These are phyloP conservation scores for Oidiodendron maius DNA, from an alignment of 495 filamentous ascomycete genomes.

Conservation along the genomic window DNA sequence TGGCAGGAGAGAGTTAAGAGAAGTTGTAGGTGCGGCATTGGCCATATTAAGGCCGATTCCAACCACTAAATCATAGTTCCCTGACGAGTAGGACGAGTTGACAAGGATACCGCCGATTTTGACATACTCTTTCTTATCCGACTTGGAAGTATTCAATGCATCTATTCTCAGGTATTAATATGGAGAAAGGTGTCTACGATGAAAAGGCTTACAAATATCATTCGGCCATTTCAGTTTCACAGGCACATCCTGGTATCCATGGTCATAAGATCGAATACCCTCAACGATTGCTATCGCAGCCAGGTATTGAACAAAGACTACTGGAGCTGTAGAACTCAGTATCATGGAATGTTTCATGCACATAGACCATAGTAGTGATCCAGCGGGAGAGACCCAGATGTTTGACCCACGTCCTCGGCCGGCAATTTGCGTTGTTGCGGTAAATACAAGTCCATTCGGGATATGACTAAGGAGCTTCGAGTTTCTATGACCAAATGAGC, in stretches of 20 bases:
- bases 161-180: conserved; percentile 32
- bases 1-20: conserved; percentile 65
- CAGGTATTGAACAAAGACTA: conserved; percentile 93
- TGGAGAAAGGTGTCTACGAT: conserved; percentile 1
- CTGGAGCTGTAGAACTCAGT: conserved; percentile 65
- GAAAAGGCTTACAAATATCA: conserved; percentile 58
- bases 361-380: conserved; percentile 79
- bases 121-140: conserved; percentile 58
- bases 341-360: conserved; percentile 75
- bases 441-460: conserved; percentile 78
- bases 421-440: conserved; percentile 85
- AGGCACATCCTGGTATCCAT: conserved; percentile 65
- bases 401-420: conserved; percentile 90
- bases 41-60: conserved; percentile 87
- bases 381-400: conserved; percentile 90
- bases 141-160: conserved; percentile 63
- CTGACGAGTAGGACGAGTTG: conserved; percentile 73
- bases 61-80: conserved; percentile 79
- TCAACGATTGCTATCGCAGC: conserved; percentile 85
- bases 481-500: conserved; percentile 51
- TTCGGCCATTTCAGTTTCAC: conserved; percentile 97
- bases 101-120: conserved; percentile 95
- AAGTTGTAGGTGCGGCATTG: conserved; percentile 83
- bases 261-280: conserved; percentile 74
- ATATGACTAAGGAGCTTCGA: conserved; percentile 66